A percentile compares a stretch with the other conserved stretches of the same genome.
Conservation (phyloP, 2,329 filamentous ascomycete genomes). For the Ascochyta fabae region DNA sequence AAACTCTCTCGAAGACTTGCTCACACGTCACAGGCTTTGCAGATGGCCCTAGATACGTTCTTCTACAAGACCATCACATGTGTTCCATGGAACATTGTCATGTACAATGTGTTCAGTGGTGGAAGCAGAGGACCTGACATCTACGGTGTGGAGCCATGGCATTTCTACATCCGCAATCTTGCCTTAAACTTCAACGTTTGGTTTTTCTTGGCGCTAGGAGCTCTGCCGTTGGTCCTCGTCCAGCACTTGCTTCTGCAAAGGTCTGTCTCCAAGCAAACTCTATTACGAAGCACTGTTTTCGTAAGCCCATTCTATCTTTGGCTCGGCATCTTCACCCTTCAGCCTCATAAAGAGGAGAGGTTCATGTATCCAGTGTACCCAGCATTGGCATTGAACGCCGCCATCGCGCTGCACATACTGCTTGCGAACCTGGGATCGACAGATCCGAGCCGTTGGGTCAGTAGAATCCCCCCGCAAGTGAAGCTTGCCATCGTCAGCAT, state of each 20-base stretch:
- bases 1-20: neutral
- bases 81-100: conserved; percentile 90
- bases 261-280: conserved; percentile 68
- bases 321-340: conserved; percentile 87
- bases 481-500: conserved; percentile 69
- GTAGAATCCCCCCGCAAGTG: conserved; percentile 75
- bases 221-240: conserved; percentile 75
- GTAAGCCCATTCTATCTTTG: conserved; percentile 91
- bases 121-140: conserved; percentile 82
- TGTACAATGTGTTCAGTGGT: conserved; percentile 91
- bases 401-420: conserved; percentile 81
- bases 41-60: conserved; percentile 76
- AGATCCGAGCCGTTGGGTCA: conserved; percentile 69
- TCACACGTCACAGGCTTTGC: conserved; percentile 61
- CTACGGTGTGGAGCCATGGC: conserved; percentile 95
- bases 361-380: conserved; percentile 99
- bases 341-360: conserved; percentile 96
- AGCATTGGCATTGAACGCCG: conserved; percentile 85
- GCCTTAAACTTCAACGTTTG: conserved; percentile 94
- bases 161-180: conserved; percentile 93
- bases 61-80: conserved; percentile 82
- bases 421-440: conserved; percentile 76
- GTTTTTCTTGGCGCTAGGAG: conserved; percentile 79
- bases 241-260: conserved; percentile 72
- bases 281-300: conserved; percentile 78